phyloP scores from a whole-genome alignment of 768 basidiomycete species.

The Strobilomyces dryophilus region DNA sequence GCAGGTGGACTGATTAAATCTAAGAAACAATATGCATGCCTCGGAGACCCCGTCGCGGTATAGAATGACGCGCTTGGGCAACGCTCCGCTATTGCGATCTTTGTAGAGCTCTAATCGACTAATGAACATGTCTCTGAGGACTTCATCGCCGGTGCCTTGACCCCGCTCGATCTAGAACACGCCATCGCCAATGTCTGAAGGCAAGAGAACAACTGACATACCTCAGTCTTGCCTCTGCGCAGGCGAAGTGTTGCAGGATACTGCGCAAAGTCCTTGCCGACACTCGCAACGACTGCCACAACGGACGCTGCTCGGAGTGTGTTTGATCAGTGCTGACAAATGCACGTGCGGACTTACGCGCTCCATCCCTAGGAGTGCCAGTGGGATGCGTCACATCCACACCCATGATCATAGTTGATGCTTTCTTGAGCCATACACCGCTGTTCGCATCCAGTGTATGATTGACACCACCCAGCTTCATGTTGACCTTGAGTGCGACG shows the following conservation, averaged over 20 bases:
- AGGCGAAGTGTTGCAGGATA: constrained; percentile 46
- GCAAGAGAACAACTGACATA: background rate
- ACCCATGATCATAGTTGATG: constrained; percentile 52
- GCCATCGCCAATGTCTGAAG: background rate
- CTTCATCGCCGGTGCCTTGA: constrained; percentile 32
- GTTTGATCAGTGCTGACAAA: background rate
- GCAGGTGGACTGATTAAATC: background rate
- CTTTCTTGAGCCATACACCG: constrained; percentile 36
- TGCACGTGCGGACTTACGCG: constrained; percentile 25
- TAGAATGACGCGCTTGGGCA: constrained; percentile 44
- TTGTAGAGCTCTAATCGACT: constrained; percentile 41
- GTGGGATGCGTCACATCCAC: constrained; percentile 71
- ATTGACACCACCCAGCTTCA: constrained; percentile 54
- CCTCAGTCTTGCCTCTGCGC: constrained; percentile 66
- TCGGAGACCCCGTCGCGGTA: constrained; percentile 78
- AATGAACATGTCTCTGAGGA: constrained; percentile 44
- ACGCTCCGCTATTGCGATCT: constrained; percentile 26
- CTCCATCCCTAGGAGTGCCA: constrained; percentile 43
- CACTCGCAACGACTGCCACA: constrained; percentile 50
- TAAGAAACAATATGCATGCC: constrained; percentile 33
- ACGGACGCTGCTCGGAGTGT: constrained; percentile 36
- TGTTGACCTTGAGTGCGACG: constrained; percentile 52
- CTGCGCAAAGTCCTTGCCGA: constrained; percentile 43
- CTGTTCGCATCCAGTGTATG: constrained; percentile 40
- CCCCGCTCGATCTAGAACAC: background rate